A percentile compares a stretch with the other conserved stretches of the same genome.
phyloP scores from a whole-genome alignment of 805 yeast genomes.

The Wickerhamiella hasegawae region DNA sequence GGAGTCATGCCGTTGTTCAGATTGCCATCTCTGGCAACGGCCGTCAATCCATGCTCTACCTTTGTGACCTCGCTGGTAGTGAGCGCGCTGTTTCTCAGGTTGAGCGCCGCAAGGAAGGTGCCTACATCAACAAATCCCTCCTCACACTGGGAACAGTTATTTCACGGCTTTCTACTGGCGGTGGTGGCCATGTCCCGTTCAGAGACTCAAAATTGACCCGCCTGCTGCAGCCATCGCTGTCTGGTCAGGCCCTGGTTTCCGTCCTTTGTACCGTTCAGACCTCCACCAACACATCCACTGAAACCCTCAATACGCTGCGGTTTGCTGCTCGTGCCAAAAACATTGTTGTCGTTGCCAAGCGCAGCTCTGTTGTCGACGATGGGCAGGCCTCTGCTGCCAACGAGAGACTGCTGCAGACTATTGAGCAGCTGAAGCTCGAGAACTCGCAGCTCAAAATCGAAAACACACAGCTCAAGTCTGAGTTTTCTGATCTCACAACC shows the following conservation, averaged over 20 bases:
- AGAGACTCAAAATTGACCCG: constrained; percentile 88
- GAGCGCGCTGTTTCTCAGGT: constrained; percentile 62
- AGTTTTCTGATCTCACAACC: constrained; percentile 5
- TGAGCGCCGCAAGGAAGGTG: constrained; percentile 85
- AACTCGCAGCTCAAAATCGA: constrained; percentile 37
- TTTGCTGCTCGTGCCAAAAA: constrained; percentile 92
- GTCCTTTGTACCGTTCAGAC: constrained; percentile 74
- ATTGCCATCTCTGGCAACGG: constrained; percentile 32
- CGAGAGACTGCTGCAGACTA: constrained; percentile 37
- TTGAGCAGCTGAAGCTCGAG: constrained; percentile 46
- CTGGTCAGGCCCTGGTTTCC: constrained; percentile 72
- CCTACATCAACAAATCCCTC: constrained; percentile 80
- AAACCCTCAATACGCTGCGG: constrained; percentile 71
- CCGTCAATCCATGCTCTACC: constrained; percentile 50
- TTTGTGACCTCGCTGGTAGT: constrained; percentile 96
- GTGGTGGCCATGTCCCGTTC: constrained; percentile 64
- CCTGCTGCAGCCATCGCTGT: constrained; percentile 76
- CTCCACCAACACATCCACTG: constrained; percentile 44
- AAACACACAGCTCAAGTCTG: constrained; percentile 22
- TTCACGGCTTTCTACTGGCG: constrained; percentile 44
- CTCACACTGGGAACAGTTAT: constrained; percentile 88
- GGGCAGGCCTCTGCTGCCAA: constrained; percentile 31
- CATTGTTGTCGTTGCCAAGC: constrained; percentile 51
- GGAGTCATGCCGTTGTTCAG: constrained; percentile 83
- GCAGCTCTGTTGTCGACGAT: constrained; percentile 20